A percentile compares a stretch with the other conserved stretches of the same genome.
Evolutionary conservation across 306 rosid genomes (phyloP).

Genomic region (Acmispon strigosus): DNA sequence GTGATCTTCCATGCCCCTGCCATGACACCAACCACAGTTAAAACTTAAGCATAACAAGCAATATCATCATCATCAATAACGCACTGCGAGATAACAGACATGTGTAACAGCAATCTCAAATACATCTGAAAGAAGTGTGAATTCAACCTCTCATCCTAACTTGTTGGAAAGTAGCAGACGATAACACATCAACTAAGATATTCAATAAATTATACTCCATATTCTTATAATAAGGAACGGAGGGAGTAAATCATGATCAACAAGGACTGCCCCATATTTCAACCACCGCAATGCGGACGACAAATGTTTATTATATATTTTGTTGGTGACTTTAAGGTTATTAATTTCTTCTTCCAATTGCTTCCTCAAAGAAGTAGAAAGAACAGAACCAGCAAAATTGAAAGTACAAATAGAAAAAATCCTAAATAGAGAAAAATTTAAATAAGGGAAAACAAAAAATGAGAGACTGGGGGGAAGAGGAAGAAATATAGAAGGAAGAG

Average conservation of each 20-base stretch:
- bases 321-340: neutral
- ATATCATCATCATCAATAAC: neutral
- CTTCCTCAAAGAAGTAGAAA: neutral
- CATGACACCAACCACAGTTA: conserved; percentile 18
- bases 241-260: neutral
- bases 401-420: neutral
- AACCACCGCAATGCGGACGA: neutral
- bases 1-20: conserved; percentile 93
- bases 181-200: neutral
- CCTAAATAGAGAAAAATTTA: neutral
- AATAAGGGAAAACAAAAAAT: neutral
- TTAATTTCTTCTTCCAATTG: neutral
- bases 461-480: neutral
- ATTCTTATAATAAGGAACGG: too few species aligned
- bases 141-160: neutral
- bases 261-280: neutral
- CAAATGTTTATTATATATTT: neutral
- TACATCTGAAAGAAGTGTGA: neutral
- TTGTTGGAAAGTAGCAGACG: neutral
- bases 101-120: neutral
- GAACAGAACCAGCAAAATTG: neutral
- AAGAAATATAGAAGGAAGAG: neutral
- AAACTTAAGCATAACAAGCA: neutral
- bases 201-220: neutral
- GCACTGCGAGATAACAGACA: neutral